Evolutionary conservation across 176 grass and related monocot species (phyloP).

Genomic region (Leersia perrieri): DNA sequence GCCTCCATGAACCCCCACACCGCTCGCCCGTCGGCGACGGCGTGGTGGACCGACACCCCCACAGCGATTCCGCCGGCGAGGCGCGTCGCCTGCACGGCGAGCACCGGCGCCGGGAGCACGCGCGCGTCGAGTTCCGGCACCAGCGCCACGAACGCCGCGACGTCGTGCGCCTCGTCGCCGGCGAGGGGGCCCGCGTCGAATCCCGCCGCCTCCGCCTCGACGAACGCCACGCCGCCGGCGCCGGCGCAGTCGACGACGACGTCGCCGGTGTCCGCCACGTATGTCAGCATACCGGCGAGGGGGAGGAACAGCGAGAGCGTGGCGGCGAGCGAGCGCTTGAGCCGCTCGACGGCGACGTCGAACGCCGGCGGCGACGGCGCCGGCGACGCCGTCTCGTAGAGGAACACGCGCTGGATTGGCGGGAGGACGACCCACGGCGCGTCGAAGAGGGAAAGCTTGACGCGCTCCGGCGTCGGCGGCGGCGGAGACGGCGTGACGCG

Average conservation of each 20-base stretch:
- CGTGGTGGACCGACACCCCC: constrained; percentile 51
- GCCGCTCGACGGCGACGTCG: not conserved
- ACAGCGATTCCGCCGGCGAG: constrained; percentile 6
- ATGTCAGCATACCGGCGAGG: not conserved
- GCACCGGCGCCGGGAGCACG: constrained; percentile 32
- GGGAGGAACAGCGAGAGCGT: constrained; percentile 31
- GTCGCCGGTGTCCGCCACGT: not conserved
- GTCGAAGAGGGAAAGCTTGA: constrained; percentile 47
- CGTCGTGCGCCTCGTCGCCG: constrained; percentile 41
- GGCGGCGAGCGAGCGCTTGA: constrained; percentile 10
- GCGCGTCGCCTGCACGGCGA: constrained; percentile 39
- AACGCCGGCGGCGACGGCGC: not conserved
- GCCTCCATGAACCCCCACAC: constrained; percentile 39
- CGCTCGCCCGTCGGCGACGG: constrained; percentile 39
- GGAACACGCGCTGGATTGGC: constrained; percentile 40
- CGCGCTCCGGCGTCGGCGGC: not conserved
- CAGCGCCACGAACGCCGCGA: constrained; percentile 22
- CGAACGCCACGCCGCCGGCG: constrained; percentile 14
- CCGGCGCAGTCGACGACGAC: constrained; percentile 19
- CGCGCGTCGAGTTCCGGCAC: constrained; percentile 7
- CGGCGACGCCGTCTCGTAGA: not conserved
- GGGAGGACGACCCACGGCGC: constrained; percentile 30
- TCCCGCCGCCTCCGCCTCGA: constrained; percentile 27
- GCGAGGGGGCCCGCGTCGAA: constrained; percentile 24
- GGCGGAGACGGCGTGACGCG: constrained; percentile 4